phyloP scores from a whole-genome alignment of 306 rosid species.

The Trifolium subterraneum region DNA sequence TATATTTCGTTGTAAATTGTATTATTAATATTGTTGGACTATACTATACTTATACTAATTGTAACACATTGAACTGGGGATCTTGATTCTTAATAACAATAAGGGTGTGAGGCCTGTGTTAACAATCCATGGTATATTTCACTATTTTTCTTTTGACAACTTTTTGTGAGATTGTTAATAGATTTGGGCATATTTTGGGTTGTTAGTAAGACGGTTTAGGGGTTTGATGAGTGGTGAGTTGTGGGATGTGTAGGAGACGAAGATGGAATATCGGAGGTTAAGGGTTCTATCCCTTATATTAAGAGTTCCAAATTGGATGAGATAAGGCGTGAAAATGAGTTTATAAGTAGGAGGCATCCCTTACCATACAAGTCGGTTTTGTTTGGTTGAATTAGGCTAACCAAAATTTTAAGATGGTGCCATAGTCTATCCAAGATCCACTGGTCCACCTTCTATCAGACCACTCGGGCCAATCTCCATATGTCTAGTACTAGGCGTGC shows the following conservation, averaged over 20 bases:
- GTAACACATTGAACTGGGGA: background rate
- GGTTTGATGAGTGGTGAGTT: background rate
- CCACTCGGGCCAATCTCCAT: no score
- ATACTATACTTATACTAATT: background rate
- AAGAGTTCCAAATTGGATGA: background rate
- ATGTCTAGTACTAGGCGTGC: no score
- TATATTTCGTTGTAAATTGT: background rate
- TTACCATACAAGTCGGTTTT: background rate
- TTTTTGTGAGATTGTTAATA: background rate
- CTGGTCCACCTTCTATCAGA: background rate
- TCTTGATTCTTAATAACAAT: background rate
- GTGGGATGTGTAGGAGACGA: background rate
- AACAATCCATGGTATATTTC: background rate
- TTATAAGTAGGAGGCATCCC: background rate
- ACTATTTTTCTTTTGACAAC: background rate
- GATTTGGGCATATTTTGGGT: background rate
- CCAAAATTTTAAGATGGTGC: background rate
- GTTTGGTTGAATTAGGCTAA: background rate
- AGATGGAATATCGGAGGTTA: background rate
- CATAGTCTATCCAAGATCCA: background rate
- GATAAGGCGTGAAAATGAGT: background rate
- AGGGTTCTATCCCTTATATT: background rate
- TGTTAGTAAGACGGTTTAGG: constrained; percentile 7
- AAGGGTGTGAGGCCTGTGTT: background rate
- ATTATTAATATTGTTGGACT: background rate